Conservation (phyloP, 805 yeast genomes). For the Komagataella mondaviorum region DNA sequence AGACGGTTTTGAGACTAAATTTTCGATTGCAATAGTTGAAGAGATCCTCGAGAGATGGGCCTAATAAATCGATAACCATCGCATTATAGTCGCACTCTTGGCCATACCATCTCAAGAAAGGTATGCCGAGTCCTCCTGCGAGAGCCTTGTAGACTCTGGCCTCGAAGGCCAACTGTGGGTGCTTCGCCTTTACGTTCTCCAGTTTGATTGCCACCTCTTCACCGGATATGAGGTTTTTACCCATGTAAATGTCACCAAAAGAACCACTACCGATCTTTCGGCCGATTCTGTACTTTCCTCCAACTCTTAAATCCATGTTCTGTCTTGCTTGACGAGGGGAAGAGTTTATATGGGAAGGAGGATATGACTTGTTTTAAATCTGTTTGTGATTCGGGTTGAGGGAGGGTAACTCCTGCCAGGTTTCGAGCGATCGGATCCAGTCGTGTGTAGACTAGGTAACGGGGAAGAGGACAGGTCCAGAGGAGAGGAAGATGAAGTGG, state of each 20-base stretch:
- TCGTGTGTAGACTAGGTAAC: not conserved
- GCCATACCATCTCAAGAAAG: slow-evolving; percentile 94
- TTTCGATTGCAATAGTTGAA: slow-evolving; percentile 93
- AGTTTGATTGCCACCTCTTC: slow-evolving; percentile 96
- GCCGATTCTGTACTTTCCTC: slow-evolving; percentile 87
- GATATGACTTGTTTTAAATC: not conserved
- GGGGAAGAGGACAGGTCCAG: not conserved
- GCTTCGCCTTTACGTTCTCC: slow-evolving; percentile 81
- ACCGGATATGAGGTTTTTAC: slow-evolving; percentile 88
- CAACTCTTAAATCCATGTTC: slow-evolving; percentile 67
- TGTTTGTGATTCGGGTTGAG: not conserved
- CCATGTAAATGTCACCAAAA: slow-evolving; percentile 90
- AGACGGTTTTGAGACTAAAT: slow-evolving; percentile 85
- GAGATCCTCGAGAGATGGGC: slow-evolving; percentile 90
- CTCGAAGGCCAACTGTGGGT: slow-evolving; percentile 94
- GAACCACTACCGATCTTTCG: slow-evolving; percentile 96
- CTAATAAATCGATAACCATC: slow-evolving; percentile 89
- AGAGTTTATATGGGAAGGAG: not conserved
- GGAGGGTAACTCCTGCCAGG: not conserved
- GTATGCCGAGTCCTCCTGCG: slow-evolving; percentile 95
- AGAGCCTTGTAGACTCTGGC: slow-evolving; percentile 90
- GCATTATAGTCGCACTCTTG: slow-evolving; percentile 95
- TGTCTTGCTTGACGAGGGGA: not conserved
- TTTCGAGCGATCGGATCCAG: not conserved
- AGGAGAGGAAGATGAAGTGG: too few species aligned